Percentiles rank a stretch among this genome's conserved stretches.
Conservation (phyloP, 176 grass and related monocot genomes). For the Aegilops longissima region DNA sequence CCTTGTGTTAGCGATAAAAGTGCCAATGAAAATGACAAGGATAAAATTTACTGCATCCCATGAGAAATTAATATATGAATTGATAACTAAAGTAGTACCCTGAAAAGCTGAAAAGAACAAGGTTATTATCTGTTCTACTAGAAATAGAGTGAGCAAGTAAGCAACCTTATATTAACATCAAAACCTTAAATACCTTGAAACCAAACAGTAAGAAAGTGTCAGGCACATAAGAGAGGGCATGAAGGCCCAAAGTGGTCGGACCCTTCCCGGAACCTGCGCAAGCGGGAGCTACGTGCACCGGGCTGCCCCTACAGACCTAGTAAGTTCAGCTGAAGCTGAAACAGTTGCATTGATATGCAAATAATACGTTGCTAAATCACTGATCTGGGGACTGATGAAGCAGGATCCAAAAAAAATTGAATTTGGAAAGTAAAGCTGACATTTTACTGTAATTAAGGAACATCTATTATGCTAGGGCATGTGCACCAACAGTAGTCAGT, state of each 20-base stretch:
- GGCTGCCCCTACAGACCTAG: too few relatives aligned
- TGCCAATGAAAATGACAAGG: slow-evolving; percentile 14
- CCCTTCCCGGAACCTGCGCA: too few relatives aligned
- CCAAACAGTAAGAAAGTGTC: slow-evolving; percentile 11
- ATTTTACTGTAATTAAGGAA: background rate
- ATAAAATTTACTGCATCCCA: slow-evolving; percentile 2
- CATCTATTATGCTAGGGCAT: background rate
- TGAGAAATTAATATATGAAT: slow-evolving; percentile 3
- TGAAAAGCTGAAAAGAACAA: slow-evolving; percentile 4
- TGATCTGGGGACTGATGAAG: slow-evolving; percentile 12
- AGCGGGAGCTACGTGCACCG: too few relatives aligned
- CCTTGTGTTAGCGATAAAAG: slow-evolving; percentile 55
- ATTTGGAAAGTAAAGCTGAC: background rate
- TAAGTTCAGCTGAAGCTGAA: slow-evolving; percentile 18
- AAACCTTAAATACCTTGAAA: slow-evolving; percentile 13
- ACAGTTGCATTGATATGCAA: background rate
- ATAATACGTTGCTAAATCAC: slow-evolving; percentile 2
- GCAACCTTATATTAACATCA: slow-evolving; percentile 8
- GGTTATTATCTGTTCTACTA: background rate
- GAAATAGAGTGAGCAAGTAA: slow-evolving; percentile 2
- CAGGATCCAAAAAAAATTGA: background rate
- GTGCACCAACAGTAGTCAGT: background rate
- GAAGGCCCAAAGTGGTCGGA: background rate
- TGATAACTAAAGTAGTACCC: slow-evolving; percentile 17
- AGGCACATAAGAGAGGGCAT: background rate